Evolutionary conservation across 306 rosid species (phyloP).

Genomic region (Alnus glutinosa): DNA sequence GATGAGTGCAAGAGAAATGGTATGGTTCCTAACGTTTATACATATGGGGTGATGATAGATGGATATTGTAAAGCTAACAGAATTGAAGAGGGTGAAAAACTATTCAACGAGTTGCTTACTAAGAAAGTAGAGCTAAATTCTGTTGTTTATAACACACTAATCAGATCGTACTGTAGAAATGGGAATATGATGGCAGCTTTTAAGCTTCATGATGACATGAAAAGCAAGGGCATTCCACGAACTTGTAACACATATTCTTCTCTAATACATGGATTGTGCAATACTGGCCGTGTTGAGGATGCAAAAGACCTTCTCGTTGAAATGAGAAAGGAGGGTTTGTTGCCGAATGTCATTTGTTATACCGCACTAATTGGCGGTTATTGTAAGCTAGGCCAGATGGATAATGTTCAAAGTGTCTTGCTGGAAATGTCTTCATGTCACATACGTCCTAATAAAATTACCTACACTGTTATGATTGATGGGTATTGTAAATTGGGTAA

Average conservation of each 20-base stretch:
- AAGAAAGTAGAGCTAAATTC: constrained; percentile 55
- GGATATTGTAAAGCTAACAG: constrained; percentile 60
- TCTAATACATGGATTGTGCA: constrained; percentile 71
- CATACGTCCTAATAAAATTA: constrained; percentile 59
- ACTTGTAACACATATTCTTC: constrained; percentile 66
- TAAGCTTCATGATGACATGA: constrained; percentile 56
- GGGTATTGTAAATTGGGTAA: constrained; percentile 71
- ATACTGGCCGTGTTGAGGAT: constrained; percentile 51
- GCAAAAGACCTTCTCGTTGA: constrained; percentile 54
- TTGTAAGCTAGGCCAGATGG: constrained; percentile 72
- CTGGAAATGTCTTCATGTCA: constrained; percentile 49
- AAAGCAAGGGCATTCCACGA: constrained; percentile 47
- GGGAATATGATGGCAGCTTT: constrained; percentile 58
- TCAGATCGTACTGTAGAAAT: constrained; percentile 47
- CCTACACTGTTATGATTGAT: constrained; percentile 70
- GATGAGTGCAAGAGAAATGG: constrained; percentile 51
- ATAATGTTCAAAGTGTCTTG: constrained; percentile 37
- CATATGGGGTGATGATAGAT: constrained; percentile 62
- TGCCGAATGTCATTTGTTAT: constrained; percentile 63
- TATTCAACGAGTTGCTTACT: constrained; percentile 49
- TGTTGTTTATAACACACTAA: constrained; percentile 63
- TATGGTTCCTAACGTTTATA: constrained; percentile 56
- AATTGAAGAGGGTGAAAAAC: constrained; percentile 52
- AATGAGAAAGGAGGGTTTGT: constrained; percentile 59
- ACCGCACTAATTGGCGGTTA: constrained; percentile 77